Evolutionary conservation across 1,139 yeast genomes (phyloP).

Genomic region (Hyphopichia wangnamkhiaoensis): DNA sequence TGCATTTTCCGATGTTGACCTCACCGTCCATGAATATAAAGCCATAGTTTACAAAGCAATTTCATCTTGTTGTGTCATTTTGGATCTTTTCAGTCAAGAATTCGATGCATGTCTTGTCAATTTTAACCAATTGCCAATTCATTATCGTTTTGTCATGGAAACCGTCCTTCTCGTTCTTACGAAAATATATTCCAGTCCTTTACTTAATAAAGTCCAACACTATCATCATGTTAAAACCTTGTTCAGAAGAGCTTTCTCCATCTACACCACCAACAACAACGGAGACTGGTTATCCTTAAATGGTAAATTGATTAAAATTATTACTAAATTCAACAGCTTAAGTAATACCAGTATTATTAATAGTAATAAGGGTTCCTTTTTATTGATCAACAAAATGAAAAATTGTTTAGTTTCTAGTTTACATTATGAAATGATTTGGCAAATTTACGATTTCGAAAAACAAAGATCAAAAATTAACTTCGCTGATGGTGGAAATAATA

Average conservation of each 20-base stretch:
- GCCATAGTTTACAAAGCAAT: slow-evolving; percentile 30
- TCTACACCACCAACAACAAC: slow-evolving; percentile 20
- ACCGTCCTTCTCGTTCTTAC: slow-evolving; percentile 33
- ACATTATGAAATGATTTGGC: slow-evolving; percentile 44
- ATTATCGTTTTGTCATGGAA: slow-evolving; percentile 42
- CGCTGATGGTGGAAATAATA: slow-evolving; percentile 5
- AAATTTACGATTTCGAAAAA: slow-evolving; percentile 30
- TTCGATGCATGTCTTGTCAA: slow-evolving; percentile 18
- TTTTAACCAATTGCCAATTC: slow-evolving; percentile 41
- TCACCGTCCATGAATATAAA: slow-evolving; percentile 32
- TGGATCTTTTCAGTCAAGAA: slow-evolving; percentile 23
- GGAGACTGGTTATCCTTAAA: slow-evolving; percentile 28
- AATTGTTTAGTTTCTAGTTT: slow-evolving; percentile 42
- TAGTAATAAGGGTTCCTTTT: slow-evolving; percentile 19
- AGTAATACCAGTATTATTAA: slow-evolving; percentile 6
- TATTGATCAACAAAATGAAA: slow-evolving; percentile 37
- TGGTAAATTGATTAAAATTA: slow-evolving; percentile 28
- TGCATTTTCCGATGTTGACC: slow-evolving; percentile 33
- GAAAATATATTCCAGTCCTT: slow-evolving; percentile 39
- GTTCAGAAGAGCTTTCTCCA: slow-evolving; percentile 28
- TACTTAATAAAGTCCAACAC: slow-evolving; percentile 30
- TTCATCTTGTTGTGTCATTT: slow-evolving; percentile 29
- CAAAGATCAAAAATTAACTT: slow-evolving; percentile 5
- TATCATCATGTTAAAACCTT: slow-evolving; percentile 31
- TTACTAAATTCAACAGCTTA: slow-evolving; percentile 29